These are phyloP conservation scores for Lodderomyces jiufengensis DNA, from an alignment of 1,139 yeast genomes.

Conservation along the genomic window DNA sequence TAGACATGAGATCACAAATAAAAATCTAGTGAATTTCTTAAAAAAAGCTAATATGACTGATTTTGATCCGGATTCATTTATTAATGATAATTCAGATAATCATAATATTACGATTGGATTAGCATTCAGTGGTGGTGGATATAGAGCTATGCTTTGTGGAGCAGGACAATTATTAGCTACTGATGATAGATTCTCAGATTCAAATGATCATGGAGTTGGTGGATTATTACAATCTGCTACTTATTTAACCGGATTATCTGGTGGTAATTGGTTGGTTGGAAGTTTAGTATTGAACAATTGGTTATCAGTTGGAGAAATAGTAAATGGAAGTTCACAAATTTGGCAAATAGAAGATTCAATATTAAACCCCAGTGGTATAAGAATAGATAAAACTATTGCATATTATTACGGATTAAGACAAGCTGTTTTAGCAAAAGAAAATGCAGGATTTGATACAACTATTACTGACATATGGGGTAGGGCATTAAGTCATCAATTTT, in stretches of 20 bases:
- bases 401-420: conserved; percentile 30
- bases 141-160: conserved; percentile 43
- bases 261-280: conserved; percentile 46
- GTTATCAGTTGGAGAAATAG: conserved; percentile 35
- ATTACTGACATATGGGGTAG: conserved; percentile 47
- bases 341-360: conserved; percentile 42
- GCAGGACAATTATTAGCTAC: conserved; percentile 40
- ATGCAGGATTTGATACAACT: conserved; percentile 36
- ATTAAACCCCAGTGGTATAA: conserved; percentile 34
- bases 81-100: conserved; percentile 20
- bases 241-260: conserved; percentile 41
- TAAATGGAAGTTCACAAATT: conserved; percentile 23
- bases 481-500: conserved; percentile 37
- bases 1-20: conserved; percentile 31
- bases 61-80: conserved; percentile 31
- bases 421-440: conserved; percentile 29
- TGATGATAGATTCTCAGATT: conserved; percentile 28
- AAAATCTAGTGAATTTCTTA: conserved; percentile 29
- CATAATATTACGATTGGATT: conserved; percentile 40
- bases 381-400: conserved; percentile 27
- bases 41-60: conserved; percentile 29
- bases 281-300: conserved; percentile 36
- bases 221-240: conserved; percentile 39
- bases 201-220: conserved; percentile 31
- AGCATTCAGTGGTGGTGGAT: conserved; percentile 47